Percentiles rank a stretch among this genome's conserved stretches.
Conservation (phyloP, 345 rosid species). For the Heritiera littoralis region DNA sequence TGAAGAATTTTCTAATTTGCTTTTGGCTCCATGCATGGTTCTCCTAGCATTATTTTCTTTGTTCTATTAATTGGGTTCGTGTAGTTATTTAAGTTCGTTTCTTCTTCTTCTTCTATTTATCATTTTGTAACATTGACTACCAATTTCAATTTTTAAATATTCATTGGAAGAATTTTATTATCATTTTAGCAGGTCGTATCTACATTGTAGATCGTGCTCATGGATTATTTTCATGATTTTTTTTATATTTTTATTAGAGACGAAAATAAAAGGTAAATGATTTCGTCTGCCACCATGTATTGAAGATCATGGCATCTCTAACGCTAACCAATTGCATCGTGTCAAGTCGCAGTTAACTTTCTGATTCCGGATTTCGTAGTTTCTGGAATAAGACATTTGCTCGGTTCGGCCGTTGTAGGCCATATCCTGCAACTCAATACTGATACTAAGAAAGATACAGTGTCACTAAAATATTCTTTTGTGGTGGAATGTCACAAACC, state of each 20-base stretch:
- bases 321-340: not conserved
- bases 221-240: not conserved
- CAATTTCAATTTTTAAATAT: not conserved
- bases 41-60: not conserved
- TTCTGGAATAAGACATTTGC: not conserved
- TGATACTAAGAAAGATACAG: not conserved
- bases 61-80: not conserved
- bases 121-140: not conserved
- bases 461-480: conserved; percentile 1
- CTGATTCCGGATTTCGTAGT: not conserved
- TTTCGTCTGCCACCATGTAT: not conserved
- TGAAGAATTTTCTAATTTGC: not conserved
- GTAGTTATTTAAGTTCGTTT: not conserved
- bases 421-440: not conserved
- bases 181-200: not conserved
- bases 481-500: not conserved
- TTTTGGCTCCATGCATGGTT: not conserved
- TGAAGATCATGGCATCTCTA: not conserved
- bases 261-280: not conserved
- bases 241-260: not conserved
- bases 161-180: not conserved
- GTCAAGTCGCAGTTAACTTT: not conserved
- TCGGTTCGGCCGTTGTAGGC: not conserved
- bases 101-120: not conserved
- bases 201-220: not conserved